Evolutionary conservation across 768 basidiomycete genomes (phyloP), one percentile per base, ranked within the genome.

Genomic region (Calocybe cyanea): DNA sequence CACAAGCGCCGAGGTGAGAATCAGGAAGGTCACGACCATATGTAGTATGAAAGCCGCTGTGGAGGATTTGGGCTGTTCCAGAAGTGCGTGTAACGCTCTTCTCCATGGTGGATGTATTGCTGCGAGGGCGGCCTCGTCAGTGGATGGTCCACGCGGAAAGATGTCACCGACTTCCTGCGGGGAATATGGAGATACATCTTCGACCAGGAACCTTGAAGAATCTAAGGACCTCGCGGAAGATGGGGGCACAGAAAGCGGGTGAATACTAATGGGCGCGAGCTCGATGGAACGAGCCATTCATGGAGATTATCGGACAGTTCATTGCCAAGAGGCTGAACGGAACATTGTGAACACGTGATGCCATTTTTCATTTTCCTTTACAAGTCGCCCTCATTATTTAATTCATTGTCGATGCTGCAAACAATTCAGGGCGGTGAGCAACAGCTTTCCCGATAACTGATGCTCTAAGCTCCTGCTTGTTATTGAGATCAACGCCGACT

Each of bases 41-140:
- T 92, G 87, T 1, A 92, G 60, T 19, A 87, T 59, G 61, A 93
- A 91, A 0, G 92, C 92, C 1, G 84, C 71, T 0, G 74, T 64
- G 0, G 87, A 90, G 0, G 87, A 84, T 6, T 83, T 82, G 0
- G 92, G 90, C 44, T 79, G 81, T 55, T 94, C 92, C 52, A 94
- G 76, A 15, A 94, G 71, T 36, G 80, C 73, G 58, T 80, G 84
- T 13, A 87, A 66, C 13, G 75, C 69, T 18, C 80, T 72, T 59
- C 85, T 85, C 82, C 83, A 87, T 24, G 62, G 64, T 2, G 78
- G 73, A 35, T 67, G 59, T 31, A 77, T 71, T 6, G 53, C 55
- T 18, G 63, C 54, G 4, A 65, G 49, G 2, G 58, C 52, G 15
- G 60, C 57, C 37, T 73, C 64, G 41, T 75, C 73, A 38, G 69